Evolutionary conservation across 108 stramenopile species (phyloP).

Genomic region (Pseudonitzschia delicatissima): DNA sequence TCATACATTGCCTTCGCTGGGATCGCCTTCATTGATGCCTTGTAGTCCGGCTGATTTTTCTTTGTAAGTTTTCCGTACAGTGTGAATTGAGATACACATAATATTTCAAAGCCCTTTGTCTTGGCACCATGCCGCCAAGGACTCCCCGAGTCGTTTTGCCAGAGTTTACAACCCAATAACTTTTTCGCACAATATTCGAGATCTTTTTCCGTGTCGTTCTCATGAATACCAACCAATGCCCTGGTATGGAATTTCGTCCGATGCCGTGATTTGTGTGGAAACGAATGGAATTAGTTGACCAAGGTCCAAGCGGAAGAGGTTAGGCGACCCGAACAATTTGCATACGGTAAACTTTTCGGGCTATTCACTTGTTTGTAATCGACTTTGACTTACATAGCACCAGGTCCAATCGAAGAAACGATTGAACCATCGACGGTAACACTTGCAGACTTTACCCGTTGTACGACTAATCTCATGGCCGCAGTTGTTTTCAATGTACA

Average conservation of each 20-base stretch:
- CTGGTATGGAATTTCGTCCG: background rate
- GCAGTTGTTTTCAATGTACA: background rate
- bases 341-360: background rate
- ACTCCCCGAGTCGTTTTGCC: conserved; percentile 71
- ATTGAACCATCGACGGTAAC: conserved; percentile 65
- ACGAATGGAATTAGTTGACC: background rate
- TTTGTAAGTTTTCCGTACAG: conserved; percentile 79
- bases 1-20: conserved; percentile 65
- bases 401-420: conserved; percentile 78
- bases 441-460: conserved; percentile 80
- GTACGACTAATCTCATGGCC: conserved; percentile 81
- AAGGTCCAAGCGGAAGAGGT: conserved; percentile 1
- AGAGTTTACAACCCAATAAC: conserved; percentile 69
- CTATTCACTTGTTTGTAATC: no score
- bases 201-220: conserved; percentile 62
- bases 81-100: conserved; percentile 83
- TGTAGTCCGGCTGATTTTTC: conserved; percentile 88
- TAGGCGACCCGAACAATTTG: background rate
- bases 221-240: conserved; percentile 78
- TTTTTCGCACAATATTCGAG: conserved; percentile 72
- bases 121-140: conserved; percentile 79
- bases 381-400: conserved; percentile 29
- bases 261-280: background rate
- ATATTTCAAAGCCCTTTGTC: conserved; percentile 56
- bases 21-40: conserved; percentile 71